Percentiles rank a stretch among this genome's conserved stretches.
These are phyloP conservation scores for Fragaria vesca DNA, from an alignment of 306 rosid genomes.

Conservation along the genomic window DNA sequence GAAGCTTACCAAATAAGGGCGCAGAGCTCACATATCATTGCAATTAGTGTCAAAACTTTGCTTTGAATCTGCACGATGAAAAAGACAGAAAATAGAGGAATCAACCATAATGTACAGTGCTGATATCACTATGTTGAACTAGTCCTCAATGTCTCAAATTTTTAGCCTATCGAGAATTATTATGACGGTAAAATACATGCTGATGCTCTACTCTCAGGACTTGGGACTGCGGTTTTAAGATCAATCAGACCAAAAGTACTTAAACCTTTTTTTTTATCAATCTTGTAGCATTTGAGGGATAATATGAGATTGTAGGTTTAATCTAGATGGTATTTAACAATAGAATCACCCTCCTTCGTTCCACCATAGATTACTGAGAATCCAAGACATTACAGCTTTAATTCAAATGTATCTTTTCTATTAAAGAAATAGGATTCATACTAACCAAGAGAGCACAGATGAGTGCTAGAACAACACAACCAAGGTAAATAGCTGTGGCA, in stretches of 20 bases:
- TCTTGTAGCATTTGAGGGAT: neutral
- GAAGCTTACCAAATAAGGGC: constrained; percentile 81
- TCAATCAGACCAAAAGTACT: neutral
- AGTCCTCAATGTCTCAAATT: neutral
- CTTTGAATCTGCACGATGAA: constrained; percentile 62
- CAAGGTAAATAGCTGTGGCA: constrained; percentile 84
- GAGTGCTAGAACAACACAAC: constrained; percentile 80
- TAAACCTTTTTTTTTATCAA: neutral
- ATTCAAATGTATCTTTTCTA: neutral
- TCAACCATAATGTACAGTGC: neutral
- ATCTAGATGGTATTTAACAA: neutral
- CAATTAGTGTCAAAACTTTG: constrained; percentile 75
- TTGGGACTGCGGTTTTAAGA: neutral
- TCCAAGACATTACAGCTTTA: neutral
- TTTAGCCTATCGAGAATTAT: neutral
- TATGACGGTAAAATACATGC: neutral
- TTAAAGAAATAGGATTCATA: constrained; percentile 2
- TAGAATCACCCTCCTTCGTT: neutral
- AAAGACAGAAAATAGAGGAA: neutral
- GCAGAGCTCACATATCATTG: constrained; percentile 71
- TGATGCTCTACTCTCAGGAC: neutral
- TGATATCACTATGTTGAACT: neutral
- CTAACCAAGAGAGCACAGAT: constrained; percentile 90
- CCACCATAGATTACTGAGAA: neutral
- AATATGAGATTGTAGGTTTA: neutral